Base-by-base conservation (phyloP, 169 alveolate genomes). In the Plasmodium gonderi region DNA sequence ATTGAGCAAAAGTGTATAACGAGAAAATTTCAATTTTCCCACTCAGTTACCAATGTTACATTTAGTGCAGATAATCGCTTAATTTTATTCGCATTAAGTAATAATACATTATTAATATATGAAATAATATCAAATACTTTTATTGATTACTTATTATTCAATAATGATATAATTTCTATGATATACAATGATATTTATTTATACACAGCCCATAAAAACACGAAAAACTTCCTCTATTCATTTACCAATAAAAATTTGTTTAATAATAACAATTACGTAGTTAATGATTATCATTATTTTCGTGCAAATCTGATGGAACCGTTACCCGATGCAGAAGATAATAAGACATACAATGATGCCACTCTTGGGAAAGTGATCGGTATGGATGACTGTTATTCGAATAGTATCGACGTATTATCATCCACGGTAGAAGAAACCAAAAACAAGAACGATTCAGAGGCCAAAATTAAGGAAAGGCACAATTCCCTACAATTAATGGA, bases 241-340 rank as follows among this genome's bases (percentile, higher is more conserved):
- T 85, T 85, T 74, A 85, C 92, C 2, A 85, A 85, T 42, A 85
- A 85, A 85, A 85, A 85, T 75, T 44, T 85, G n/a, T 85, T 85
- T 44, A 85, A 85, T 54, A 85, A 47, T 42, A 40, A 54, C 45
- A 74, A 85, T 26, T 85, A 74, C 65, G 38, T 74, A n/a, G 79
- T 85, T 49, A 85, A 40, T 74, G 92, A 85, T 75, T 75, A 85
- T 42, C 64, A 74, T 23, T 33, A 44, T n/a, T 74, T 85, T 85
- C 31, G 78, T 75, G 92, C 92, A 40, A 51, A 65, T 40, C 92
- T 82, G n/a, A 74, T 85, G n/a, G 92, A 85, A 33, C 67, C 38
- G 17, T 47, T 44, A 23, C 36, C 82, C 0, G 82, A 82, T 36
- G 33, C 77, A 3, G 87, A 85, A 5, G 67, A 77, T 42, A 33